These are phyloP conservation scores for Trapa bicornis DNA, from an alignment of 345 rosid genomes.

Conservation along the genomic window DNA sequence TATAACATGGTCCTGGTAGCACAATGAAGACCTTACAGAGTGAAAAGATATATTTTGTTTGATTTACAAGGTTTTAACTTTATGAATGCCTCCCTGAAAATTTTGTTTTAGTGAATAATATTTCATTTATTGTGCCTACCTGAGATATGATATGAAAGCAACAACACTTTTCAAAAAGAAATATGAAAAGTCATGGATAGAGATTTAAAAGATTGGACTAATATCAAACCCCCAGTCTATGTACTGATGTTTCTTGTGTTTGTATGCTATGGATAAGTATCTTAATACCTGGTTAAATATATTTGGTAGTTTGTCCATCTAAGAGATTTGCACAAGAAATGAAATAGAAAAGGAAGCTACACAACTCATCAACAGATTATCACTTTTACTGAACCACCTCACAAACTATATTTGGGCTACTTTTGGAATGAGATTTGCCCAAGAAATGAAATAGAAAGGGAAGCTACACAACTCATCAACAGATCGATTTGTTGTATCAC, in stretches of 20 bases:
- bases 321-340: background rate
- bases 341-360: no score
- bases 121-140: no score
- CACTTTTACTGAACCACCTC: background rate
- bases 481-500: background rate
- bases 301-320: background rate
- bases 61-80: background rate
- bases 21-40: no score
- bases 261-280: background rate
- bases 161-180: no score
- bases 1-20: no score
- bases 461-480: no score
- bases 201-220: background rate
- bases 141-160: background rate
- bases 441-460: no score
- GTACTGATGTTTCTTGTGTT: background rate
- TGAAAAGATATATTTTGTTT: background rate
- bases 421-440: background rate
- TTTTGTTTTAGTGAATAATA: no score
- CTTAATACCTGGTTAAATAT: no score
- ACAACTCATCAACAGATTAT: background rate
- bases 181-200: background rate
- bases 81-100: background rate
- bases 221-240: background rate
- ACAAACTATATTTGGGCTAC: background rate